Percentiles rank a stretch among this genome's conserved stretches.
These are phyloP conservation scores for Fusarium oxysporum DNA, from an alignment of 2,329 filamentous ascomycete genomes.

Conservation along the genomic window DNA sequence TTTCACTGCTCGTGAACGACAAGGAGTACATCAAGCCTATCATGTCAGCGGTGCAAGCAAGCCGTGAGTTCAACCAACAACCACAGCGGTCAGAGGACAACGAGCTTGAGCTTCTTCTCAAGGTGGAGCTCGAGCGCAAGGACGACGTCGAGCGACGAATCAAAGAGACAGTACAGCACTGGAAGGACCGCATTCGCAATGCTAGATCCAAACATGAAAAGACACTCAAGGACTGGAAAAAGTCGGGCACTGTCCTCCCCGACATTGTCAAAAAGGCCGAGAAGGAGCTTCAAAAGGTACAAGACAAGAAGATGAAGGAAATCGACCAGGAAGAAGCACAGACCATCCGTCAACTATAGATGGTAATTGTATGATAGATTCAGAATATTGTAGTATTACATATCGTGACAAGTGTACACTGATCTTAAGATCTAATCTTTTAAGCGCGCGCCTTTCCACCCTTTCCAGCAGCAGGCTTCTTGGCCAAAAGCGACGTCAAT, in stretches of 20 bases:
- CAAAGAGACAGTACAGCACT: constrained; percentile 61
- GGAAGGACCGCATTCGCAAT: constrained; percentile 62
- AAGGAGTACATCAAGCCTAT: constrained; percentile 63
- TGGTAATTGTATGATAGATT: constrained; percentile 22
- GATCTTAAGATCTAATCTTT: constrained; percentile 35
- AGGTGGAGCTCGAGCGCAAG: constrained; percentile 63
- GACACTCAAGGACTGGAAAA: constrained; percentile 62
- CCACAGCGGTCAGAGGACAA: constrained; percentile 69
- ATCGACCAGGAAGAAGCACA: constrained; percentile 64
- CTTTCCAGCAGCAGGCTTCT: constrained; percentile 36
- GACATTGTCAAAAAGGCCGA: constrained; percentile 64
- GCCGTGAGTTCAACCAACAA: constrained; percentile 69
- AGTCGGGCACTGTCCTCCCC: constrained; percentile 56
- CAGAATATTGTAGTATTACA: constrained; percentile 46
- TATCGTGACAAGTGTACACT: constrained; percentile 46
- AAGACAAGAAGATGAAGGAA: constrained; percentile 65
- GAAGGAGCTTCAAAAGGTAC: constrained; percentile 60
- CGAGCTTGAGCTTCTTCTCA: constrained; percentile 68
- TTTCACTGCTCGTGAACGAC: constrained; percentile 58
- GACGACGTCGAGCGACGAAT: constrained; percentile 59
- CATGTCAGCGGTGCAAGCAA: constrained; percentile 65
- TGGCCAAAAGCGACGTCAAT: constrained; percentile 49
- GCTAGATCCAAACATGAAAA: constrained; percentile 62
- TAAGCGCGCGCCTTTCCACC: constrained; percentile 42
- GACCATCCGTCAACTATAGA: constrained; percentile 55